Percentiles rank a stretch among this genome's conserved stretches.
These are phyloP conservation scores for Immersiella caudata DNA, from an alignment of 495 filamentous ascomycete genomes.

Conservation along the genomic window DNA sequence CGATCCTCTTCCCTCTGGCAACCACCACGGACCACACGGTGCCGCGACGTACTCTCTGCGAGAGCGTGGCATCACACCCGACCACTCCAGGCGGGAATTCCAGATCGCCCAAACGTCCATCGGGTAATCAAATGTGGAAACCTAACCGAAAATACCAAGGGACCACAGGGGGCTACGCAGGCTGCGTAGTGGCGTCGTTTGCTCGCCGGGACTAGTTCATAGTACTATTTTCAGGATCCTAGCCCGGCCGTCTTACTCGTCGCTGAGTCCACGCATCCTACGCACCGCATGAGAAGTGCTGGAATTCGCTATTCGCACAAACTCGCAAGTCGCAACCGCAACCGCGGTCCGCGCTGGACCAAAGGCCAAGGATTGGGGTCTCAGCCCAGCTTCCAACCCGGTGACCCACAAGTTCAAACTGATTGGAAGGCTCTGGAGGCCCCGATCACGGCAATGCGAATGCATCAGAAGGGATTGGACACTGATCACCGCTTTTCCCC, in stretches of 20 bases:
- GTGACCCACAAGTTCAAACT: conserved; percentile 5
- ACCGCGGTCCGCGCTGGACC: conserved; percentile 14
- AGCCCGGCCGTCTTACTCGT: not conserved
- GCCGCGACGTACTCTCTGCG: not conserved
- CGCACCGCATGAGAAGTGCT: not conserved
- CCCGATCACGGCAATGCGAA: conserved; percentile 8
- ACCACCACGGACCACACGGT: not conserved
- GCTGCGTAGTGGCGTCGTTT: not conserved
- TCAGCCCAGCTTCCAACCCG: conserved; percentile 1
- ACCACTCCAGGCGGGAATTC: not conserved
- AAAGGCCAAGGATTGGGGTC: not conserved
- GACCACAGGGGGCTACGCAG: not conserved
- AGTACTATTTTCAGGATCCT: conserved; percentile 12
- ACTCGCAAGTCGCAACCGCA: conserved; percentile 9
- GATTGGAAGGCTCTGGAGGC: conserved; percentile 7
- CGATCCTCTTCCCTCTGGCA: not conserved
- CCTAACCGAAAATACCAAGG: conserved; percentile 11
- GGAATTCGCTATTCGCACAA: not conserved
- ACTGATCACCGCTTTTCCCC: not conserved
- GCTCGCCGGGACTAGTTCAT: not conserved
- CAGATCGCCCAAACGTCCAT: not conserved
- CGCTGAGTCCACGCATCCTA: not conserved
- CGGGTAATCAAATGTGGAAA: not conserved
- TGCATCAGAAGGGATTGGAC: not conserved
- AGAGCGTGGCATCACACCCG: not conserved